Base-by-base conservation (phyloP, 75 land plant genomes). In the Ceratopteris richardii region DNA sequence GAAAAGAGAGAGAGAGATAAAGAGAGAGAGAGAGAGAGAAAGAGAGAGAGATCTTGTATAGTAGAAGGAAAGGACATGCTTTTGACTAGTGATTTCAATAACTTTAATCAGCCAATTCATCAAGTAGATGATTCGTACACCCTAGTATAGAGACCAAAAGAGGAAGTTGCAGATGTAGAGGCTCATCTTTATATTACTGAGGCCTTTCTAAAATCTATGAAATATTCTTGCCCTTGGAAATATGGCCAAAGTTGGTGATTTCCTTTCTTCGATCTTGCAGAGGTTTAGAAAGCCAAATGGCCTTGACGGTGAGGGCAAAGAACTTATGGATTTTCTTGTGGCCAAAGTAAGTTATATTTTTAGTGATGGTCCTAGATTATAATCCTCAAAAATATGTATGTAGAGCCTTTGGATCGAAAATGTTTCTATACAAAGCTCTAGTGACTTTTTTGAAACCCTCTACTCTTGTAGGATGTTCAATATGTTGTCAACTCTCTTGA, bases 131-230 rank as follows among this genome's bases (percentile, higher is more conserved):
- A 59, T 5, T 70, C 81, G 22, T 81, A 81, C 56, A 50, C 65
- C 19, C 43, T 28, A 10, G 96, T 87, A 36, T 58, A 66, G 42
- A 80, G 66, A 29, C 92, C 96, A 6, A 66, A 87, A 48, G 96
- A 90, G 48, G 92, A 90, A 58, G 77, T 90, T 23, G 84, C 92
- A 27, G 96, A 90, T 77, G 96, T 92, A 44, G 87, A 86, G 54
- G 78, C 85, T 26, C 61, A 87, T 21, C 47, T 77, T 39, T 80
- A 74, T 44, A 70, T 90, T 25, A 39, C 91, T 13, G 66, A 52
- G 17, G 61, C 73, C 0, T 31, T 90, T 44, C 50, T 61, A 4
- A 55, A 66, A 2, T 73, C 72, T 52, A 78, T 83, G 2, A 80
- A 70, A 59, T 61, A 60, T 7, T 70, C 71, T 21, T 66, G 60